Conservation (phyloP, 176 grass and related monocot species). For the maize (Zea mays) region Zm-B73-REFERENCE-NAM-5.0 NC_050100.1:204171501-204172000, state of each 20-base stretch:
- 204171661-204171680: background rate
- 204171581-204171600: background rate
- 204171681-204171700: background rate
- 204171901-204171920: slow-evolving; percentile 96
- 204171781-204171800: background rate
- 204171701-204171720: background rate
- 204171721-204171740: background rate
- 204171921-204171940: slow-evolving; percentile 98
- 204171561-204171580: background rate
- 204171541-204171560: background rate
- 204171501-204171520: background rate
- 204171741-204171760: background rate
- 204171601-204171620: background rate
- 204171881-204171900: slow-evolving; percentile 95
- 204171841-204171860: slow-evolving; percentile 87
- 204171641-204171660: background rate
- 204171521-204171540: background rate
- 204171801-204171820: slow-evolving; percentile 75
- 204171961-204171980: background rate
- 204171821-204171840: slow-evolving; percentile 80
- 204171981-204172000: background rate
- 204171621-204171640: background rate
- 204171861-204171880: slow-evolving; percentile 95
- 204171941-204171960: slow-evolving; percentile 57
- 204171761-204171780: background rate